Percentiles rank a stretch among this genome's conserved stretches.
phyloP scores from a whole-genome alignment of 805 yeast species.

The Candida odintsovae region DNA sequence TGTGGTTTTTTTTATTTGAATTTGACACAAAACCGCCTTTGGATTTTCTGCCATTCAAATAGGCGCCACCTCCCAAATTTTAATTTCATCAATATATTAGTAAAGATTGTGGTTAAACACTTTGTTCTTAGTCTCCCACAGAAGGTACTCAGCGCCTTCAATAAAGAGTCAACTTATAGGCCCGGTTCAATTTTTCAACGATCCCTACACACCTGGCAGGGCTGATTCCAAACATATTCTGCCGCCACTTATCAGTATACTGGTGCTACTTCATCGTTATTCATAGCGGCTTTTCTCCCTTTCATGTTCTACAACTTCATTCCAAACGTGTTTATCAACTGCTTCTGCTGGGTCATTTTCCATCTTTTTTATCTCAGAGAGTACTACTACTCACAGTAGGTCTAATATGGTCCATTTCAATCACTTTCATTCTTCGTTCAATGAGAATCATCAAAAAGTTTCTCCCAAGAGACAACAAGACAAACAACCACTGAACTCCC shows the following conservation, averaged over 20 bases:
- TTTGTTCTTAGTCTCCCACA: neutral
- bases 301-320: constrained; percentile 2
- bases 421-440: neutral
- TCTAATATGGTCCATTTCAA: neutral
- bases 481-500: neutral
- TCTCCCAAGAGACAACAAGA: neutral
- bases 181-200: neutral
- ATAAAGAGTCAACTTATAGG: neutral
- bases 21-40: neutral
- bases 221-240: too few relatives aligned
- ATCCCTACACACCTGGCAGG: too few relatives aligned
- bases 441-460: neutral
- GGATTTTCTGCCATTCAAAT: neutral
- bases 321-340: constrained; percentile 4
- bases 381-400: constrained; percentile 3
- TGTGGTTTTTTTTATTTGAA: neutral
- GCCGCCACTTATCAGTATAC: neutral
- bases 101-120: neutral
- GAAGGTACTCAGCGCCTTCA: neutral
- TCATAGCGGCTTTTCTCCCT: neutral
- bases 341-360: constrained; percentile 9
- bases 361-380: constrained; percentile 6
- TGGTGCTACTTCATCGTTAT: neutral
- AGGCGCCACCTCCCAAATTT: neutral
- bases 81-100: neutral